Conservation (phyloP, 2,329 filamentous ascomycete species). For the Paradendryphiella salina region DNA sequence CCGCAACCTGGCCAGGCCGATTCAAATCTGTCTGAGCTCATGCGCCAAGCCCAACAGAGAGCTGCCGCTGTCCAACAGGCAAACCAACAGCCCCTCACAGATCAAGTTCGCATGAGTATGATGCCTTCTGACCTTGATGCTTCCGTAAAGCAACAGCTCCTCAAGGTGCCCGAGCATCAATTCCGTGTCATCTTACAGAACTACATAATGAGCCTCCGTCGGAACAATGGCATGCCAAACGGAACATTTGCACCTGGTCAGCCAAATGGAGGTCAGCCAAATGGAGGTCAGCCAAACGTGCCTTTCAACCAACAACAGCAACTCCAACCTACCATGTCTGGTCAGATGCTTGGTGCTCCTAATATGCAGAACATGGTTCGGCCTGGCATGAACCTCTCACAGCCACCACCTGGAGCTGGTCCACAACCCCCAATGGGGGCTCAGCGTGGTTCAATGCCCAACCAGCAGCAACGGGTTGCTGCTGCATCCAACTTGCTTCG, state of each 20-base stretch:
- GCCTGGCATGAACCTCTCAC: constrained; percentile 36
- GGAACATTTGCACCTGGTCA: constrained; percentile 26
- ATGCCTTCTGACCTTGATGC: constrained; percentile 39
- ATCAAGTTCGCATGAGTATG: constrained; percentile 39
- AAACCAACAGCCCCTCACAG: constrained; percentile 34
- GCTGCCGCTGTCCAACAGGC: constrained; percentile 33
- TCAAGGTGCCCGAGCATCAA: constrained; percentile 42
- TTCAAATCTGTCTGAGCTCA: constrained; percentile 35
- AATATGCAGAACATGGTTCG: constrained; percentile 35
- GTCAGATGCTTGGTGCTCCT: constrained; percentile 34
- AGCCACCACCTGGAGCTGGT: constrained; percentile 30
- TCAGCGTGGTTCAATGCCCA: constrained; percentile 30
- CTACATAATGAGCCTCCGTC: constrained; percentile 29
- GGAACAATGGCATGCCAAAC: constrained; percentile 30
- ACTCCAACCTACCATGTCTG: constrained; percentile 25
- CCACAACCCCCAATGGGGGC: constrained; percentile 30
- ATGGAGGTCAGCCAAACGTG: constrained; percentile 34
- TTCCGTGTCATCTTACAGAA: constrained; percentile 37
- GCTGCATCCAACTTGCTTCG: constrained; percentile 34
- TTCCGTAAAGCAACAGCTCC: constrained; percentile 37
- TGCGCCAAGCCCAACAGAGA: constrained; percentile 44
- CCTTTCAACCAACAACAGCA: constrained; percentile 38
- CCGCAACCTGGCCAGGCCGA: constrained; percentile 38
- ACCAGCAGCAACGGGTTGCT: constrained; percentile 35
- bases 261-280: constrained; percentile 22